Percentiles rank a stretch among this genome's conserved stretches.
Evolutionary conservation across 108 stramenopile genomes (phyloP).

Genomic region (Parietichytrium sp.): DNA sequence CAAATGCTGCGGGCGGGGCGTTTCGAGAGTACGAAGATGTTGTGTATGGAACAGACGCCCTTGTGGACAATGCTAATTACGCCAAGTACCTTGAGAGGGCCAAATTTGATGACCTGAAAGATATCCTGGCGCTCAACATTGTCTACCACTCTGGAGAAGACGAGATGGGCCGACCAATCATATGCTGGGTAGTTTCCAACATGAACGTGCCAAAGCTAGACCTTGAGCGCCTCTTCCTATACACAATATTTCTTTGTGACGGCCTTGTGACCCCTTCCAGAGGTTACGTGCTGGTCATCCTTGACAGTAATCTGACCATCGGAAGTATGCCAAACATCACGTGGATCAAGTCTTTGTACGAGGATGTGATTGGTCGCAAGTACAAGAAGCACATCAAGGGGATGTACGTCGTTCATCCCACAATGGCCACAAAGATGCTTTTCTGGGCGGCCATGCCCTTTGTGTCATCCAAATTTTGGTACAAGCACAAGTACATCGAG

Average conservation of each 20-base stretch:
- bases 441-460: constrained; percentile 34
- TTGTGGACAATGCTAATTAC: constrained; percentile 26
- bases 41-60: background rate
- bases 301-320: background rate
- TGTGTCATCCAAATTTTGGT: constrained; percentile 36
- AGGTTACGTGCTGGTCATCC: constrained; percentile 4
- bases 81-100: background rate
- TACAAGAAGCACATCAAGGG: constrained; percentile 20
- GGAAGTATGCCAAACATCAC: too few relatives aligned
- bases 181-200: background rate
- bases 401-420: constrained; percentile 31
- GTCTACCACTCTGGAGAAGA: background rate
- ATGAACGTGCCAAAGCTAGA: background rate
- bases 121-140: constrained; percentile 19
- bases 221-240: background rate
- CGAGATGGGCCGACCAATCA: background rate
- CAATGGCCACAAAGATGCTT: background rate
- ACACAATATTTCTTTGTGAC: background rate
- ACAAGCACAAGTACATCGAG: background rate
- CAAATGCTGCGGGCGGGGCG: too few relatives aligned
- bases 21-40: background rate
- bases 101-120: background rate
- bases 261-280: background rate
- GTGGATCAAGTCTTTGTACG: constrained; percentile 14
- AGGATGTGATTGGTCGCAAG: constrained; percentile 34